Conservation (phyloP, 768 basidiomycete species). For the Boletus huronensis region DNA sequence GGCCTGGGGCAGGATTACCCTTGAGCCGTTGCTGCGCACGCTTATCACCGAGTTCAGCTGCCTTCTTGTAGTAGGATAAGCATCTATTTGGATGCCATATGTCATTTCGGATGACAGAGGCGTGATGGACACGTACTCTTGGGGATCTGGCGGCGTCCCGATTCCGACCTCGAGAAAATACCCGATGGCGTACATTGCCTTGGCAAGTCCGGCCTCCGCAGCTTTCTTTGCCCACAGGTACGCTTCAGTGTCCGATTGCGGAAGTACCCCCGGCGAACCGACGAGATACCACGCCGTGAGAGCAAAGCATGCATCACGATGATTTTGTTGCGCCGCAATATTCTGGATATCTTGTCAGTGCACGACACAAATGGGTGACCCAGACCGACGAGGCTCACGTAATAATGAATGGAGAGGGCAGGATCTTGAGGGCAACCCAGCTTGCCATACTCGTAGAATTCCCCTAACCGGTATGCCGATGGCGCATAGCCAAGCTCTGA, state of each 20-base stretch:
- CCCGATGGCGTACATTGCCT: constrained; percentile 97
- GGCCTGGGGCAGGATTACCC: constrained; percentile 55
- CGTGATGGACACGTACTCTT: constrained; percentile 50
- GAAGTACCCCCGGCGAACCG: constrained; percentile 94
- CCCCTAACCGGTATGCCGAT: constrained; percentile 91
- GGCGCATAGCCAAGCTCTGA: constrained; percentile 96
- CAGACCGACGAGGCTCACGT: constrained; percentile 57
- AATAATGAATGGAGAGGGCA: constrained; percentile 97
- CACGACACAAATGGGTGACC: constrained; percentile 1
- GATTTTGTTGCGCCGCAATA: constrained; percentile 96
- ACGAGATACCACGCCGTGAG: constrained; percentile 99
- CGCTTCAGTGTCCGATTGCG: constrained; percentile 98
- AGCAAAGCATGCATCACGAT: constrained; percentile 96
- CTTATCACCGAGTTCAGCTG: constrained; percentile 91
- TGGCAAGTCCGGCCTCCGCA: constrained; percentile 85
- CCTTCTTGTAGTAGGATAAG: constrained; percentile 78
- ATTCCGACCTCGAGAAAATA: constrained; percentile 98
- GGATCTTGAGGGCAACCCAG: constrained; percentile 98
- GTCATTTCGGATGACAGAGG: constrained; percentile 3
- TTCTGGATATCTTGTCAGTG: constrained; percentile 52
- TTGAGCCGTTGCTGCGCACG: constrained; percentile 84
- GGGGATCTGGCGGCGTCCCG: constrained; percentile 63
- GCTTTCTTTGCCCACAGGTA: constrained; percentile 97
- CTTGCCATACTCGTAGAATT: constrained; percentile 99
- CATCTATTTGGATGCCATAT: constrained; percentile 45